Base-by-base conservation (phyloP, 139 green algal genomes). In the Chlamydomonas urium region DNA sequence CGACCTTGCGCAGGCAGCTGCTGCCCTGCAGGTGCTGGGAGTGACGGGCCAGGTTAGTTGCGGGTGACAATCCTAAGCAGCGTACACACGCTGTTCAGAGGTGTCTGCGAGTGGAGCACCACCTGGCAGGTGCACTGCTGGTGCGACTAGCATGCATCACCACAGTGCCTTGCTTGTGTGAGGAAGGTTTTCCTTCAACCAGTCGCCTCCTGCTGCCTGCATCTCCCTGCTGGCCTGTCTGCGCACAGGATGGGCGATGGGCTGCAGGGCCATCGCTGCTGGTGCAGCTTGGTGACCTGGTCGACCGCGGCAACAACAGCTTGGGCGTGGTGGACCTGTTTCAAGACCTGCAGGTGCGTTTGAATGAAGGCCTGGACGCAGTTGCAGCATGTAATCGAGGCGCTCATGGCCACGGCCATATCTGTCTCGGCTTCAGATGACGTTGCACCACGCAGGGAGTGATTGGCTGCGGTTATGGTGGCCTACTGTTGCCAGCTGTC, bases 241-340 rank as follows among this genome's bases (percentile, higher is more conserved):
- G 17, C 21, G 17, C 45, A 26, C 17, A 56, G 45, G 17, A 17
- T 26, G 60, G 60, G 4, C 60, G 10, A 5, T 68, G 60, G 60
- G 34, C 60, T 24, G 60, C 26, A 68, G 60, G 60, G 5, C 26
- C 32, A 19, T 14, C 60, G 8, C 24, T 68, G 60, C 34, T 68
- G 5, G 60, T 73, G 23, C 77, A 83, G 68, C 45, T 76, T 48
- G 77, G 77, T 0, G 77, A 83, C 28, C 38, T 83, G n/a, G 68
- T 80, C 4, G 77, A 83, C 53, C 66, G 77, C 28, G 77, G 77
- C 4, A 26, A 63, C 0, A 26, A 69, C 53, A 80, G 73, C 68
- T 31, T 83, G 37, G 73, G 35, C 17, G 24, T 80, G 33, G 28
- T 83, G 33, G 38, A 2, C 8, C 61, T 74, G 48, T 42, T 83